Base-by-base conservation (phyloP, 2,329 filamentous ascomycete species). In the Calonectria pseudoreteaudii region DNA sequence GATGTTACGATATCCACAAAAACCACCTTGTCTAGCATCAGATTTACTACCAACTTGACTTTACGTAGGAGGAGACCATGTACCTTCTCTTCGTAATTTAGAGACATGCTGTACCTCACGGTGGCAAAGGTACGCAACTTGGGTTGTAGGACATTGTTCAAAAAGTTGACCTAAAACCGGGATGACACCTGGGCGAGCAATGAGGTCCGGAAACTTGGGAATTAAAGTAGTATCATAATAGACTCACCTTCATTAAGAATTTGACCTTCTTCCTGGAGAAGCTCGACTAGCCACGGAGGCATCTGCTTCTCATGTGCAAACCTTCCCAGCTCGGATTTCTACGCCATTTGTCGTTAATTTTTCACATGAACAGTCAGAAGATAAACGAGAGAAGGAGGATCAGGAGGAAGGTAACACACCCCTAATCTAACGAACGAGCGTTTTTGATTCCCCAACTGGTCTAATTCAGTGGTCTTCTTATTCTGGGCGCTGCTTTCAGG, bases 1-100 rank as follows among this genome's bases (percentile, higher is more conserved):
- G 38, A 98, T 97, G 81, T 98, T 98, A 50, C 96, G 91, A 82
- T 98, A 98, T 4, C 96, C 96, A 82, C 96, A 98, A 82, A 98
- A 98, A 8, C 95, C 94, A 28, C 95, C 95, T 91, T 20, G 26
- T 38, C 23, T 2, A 30, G 6, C 30, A 52, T 56, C 13, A 75
- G 34, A 34, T 16, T 26, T 28, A 20, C 47, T 18, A 11, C 4
- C 16, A 28, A 16, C 9, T 4, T 31, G 4, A 13, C 11, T n/a
- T 26, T 23, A 11, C 6, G 36, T 31, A 18, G 4, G 41, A 20
- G 14, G 16, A 4, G 10, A 41, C 1, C 28, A 11, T 78, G 38
- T 83, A 90, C 91, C 92, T 86, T 98, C 96, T 74, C 87, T 89
- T n/a, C 89, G 90, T 67, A 97, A 88, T 80, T 98, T 98, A 66